Evolutionary conservation across 352 stramenopile species (phyloP).

Genomic region (Phytophthora tubulina): DNA sequence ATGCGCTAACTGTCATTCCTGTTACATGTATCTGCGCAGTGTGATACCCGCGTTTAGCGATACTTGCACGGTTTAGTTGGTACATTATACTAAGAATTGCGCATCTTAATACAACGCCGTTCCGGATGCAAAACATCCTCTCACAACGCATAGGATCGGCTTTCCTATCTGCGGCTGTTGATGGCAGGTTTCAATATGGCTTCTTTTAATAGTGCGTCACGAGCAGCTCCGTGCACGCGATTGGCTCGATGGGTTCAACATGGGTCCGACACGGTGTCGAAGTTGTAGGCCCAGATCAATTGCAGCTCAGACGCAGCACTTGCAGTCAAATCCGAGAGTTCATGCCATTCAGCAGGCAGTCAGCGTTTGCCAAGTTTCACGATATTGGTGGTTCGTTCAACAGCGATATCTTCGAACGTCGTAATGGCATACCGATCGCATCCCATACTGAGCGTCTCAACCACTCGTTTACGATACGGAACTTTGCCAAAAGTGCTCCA

Average conservation of each 20-base stretch:
- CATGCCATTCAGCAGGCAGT: no score
- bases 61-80: neutral
- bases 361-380: no score
- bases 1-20: conserved; percentile 2
- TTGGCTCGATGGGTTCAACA: conserved; percentile 28
- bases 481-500: no score
- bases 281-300: no score
- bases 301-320: no score
- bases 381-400: no score
- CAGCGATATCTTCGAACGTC: no score
- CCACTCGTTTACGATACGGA: no score
- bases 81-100: neutral
- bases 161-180: neutral
- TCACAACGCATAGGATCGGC: neutral
- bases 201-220: conserved; percentile 17
- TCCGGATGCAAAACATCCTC: neutral
- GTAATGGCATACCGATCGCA: no score
- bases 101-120: neutral
- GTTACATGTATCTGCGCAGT: neutral
- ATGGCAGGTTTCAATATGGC: conserved; percentile 2
- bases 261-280: neutral
- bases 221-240: conserved; percentile 6
- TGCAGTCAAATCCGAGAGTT: no score
- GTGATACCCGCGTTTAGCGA: neutral
- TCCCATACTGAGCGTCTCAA: no score